Percentiles rank a stretch among this genome's conserved stretches.
Conservation (phyloP, 768 basidiomycete genomes). For the Boletus tomentosulus region DNA sequence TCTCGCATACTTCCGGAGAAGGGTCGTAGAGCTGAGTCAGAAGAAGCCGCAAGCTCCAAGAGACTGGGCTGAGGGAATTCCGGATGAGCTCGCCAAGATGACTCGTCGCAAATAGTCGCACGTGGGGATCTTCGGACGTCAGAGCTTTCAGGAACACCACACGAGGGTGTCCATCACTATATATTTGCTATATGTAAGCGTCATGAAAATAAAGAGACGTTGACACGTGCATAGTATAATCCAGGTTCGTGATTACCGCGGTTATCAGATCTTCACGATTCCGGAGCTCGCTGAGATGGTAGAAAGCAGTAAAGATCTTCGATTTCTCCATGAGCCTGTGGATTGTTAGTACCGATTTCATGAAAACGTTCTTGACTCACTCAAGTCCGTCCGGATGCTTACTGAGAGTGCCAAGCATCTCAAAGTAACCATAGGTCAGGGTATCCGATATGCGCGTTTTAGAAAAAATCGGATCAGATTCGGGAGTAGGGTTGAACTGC, state of each 20-base stretch:
- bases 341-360: slow-evolving; percentile 1
- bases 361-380: slow-evolving; percentile 42
- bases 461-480: slow-evolving; percentile 80
- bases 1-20: slow-evolving; percentile 81
- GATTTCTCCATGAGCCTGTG: slow-evolving; percentile 82
- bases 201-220: not conserved
- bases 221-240: slow-evolving; percentile 75
- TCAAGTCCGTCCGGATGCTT: slow-evolving; percentile 86
- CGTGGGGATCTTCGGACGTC: slow-evolving; percentile 89
- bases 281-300: slow-evolving; percentile 87
- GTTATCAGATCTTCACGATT: slow-evolving; percentile 91
- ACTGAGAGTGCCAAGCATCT: slow-evolving; percentile 91
- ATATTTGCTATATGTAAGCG: slow-evolving; percentile 3
- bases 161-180: slow-evolving; percentile 89
- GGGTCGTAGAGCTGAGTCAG: slow-evolving; percentile 97
- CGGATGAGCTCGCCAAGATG: slow-evolving; percentile 82
- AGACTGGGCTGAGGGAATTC: slow-evolving; percentile 54
- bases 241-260: slow-evolving; percentile 85
- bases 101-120: slow-evolving; percentile 83
- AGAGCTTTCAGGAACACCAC: slow-evolving; percentile 92
- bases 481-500: slow-evolving; percentile 69
- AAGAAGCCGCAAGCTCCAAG: slow-evolving; percentile 88
- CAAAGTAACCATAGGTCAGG: slow-evolving; percentile 87
- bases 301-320: slow-evolving; percentile 93
- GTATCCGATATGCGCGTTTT: slow-evolving; percentile 78